These are phyloP conservation scores for Sphaerulina vaccinii DNA, from an alignment of 2,329 filamentous ascomycete genomes.

Conservation along the genomic window DNA sequence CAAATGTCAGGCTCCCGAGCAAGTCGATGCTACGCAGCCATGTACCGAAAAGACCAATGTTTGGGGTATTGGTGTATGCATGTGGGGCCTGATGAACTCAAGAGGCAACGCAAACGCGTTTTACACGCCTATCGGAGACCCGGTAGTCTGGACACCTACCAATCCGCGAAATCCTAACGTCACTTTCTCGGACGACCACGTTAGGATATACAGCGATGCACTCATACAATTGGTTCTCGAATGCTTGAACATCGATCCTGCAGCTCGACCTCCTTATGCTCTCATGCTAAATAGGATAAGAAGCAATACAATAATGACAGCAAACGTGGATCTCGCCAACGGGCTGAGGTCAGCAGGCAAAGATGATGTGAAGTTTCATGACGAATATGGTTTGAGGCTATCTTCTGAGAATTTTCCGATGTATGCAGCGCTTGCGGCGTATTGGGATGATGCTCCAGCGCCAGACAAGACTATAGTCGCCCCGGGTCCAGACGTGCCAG, in stretches of 20 bases:
- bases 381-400: neutral
- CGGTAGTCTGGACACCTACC: neutral
- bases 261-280: neutral
- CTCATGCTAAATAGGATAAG: neutral
- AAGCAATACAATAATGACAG: neutral
- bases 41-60: constrained; percentile 8
- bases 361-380: neutral
- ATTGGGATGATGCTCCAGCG: neutral
- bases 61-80: constrained; percentile 12
- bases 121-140: neutral
- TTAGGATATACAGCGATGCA: neutral
- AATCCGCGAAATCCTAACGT: neutral
- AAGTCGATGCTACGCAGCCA: neutral
- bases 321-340: neutral
- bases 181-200: neutral
- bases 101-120: neutral
- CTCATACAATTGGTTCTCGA: neutral
- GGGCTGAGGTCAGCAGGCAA: neutral
- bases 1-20: neutral
- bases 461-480: neutral
- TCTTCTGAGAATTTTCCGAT: neutral
- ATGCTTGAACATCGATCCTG: neutral
- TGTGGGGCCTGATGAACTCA: constrained; percentile 12
- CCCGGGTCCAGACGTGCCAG: neutral
- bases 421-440: neutral